Evolutionary conservation across 2,329 filamentous ascomycete genomes (phyloP).

Genomic region (Curvularia sp.): DNA sequence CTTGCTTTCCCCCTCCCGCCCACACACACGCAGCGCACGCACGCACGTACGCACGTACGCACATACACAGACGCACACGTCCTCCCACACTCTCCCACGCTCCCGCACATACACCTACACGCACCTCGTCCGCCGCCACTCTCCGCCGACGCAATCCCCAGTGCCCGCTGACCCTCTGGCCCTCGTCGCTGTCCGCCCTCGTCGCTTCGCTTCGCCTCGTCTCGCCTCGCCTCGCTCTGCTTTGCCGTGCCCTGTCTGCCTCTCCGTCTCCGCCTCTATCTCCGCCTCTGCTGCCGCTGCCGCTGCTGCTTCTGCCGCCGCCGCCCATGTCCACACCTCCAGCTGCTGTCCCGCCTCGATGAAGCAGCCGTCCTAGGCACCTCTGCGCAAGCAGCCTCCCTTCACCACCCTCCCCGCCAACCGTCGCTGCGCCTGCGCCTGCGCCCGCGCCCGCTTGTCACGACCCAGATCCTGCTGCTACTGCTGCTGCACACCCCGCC

Average conservation of each 20-base stretch:
- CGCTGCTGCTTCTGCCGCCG: slow-evolving; percentile 4
- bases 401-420: slow-evolving; percentile 23
- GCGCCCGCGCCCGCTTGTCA: slow-evolving; percentile 24
- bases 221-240: neutral
- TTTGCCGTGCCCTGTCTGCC: slow-evolving; percentile 1
- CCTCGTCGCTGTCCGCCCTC: neutral
- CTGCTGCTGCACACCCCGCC: slow-evolving; percentile 23
- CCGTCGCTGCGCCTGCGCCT: slow-evolving; percentile 23
- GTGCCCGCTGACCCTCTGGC: neutral
- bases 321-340: slow-evolving; percentile 33
- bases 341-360: slow-evolving; percentile 42
- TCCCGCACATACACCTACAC: neutral
- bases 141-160: neutral
- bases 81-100: neutral
- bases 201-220: slow-evolving; percentile 11
- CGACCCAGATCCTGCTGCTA: slow-evolving; percentile 20
- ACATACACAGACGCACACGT: neutral
- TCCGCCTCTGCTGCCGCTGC: neutral
- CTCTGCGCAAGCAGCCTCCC: slow-evolving; percentile 42
- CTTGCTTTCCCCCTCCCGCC: neutral
- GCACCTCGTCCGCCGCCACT: neutral
- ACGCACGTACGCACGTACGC: neutral
- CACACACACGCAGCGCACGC: neutral
- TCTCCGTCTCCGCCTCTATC: slow-evolving; percentile 4
- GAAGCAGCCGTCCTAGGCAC: slow-evolving; percentile 49